Evolutionary conservation across 1,139 yeast species (phyloP).

Genomic region (Geotrichum australiense): DNA sequence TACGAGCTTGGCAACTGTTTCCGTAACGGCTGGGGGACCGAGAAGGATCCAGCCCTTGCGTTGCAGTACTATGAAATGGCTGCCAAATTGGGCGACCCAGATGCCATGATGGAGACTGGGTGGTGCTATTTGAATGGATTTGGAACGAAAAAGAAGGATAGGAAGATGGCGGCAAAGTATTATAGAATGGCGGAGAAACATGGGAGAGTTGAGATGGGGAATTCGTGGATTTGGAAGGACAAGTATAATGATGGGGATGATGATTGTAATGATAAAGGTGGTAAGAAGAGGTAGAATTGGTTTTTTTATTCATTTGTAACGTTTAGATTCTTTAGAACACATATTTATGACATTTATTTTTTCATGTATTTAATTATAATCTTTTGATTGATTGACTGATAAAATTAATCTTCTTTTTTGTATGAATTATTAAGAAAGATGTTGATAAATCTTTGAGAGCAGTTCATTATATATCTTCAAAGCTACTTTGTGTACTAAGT

Average conservation of each 20-base stretch:
- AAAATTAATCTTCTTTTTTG: too few relatives aligned
- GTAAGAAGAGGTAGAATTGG: too few relatives aligned
- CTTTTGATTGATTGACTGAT: too few relatives aligned
- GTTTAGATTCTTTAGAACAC: too few relatives aligned
- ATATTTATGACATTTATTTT: too few relatives aligned
- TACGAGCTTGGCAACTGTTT: slow-evolving; percentile 34
- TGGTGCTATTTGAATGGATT: slow-evolving; percentile 31
- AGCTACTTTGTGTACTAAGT: too few relatives aligned
- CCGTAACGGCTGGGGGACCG: slow-evolving; percentile 34
- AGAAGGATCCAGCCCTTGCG: slow-evolving; percentile 28
- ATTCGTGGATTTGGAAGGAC: slow-evolving; percentile 35
- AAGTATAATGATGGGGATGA: slow-evolving; percentile 21
- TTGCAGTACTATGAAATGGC: slow-evolving; percentile 32
- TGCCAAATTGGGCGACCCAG: slow-evolving; percentile 33
- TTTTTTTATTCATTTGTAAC: too few relatives aligned
- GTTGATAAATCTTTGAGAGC: too few relatives aligned
- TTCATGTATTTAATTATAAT: too few relatives aligned
- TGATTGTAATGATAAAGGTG: too few relatives aligned
- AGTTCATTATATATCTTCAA: too few relatives aligned
- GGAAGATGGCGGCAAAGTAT: slow-evolving; percentile 30
- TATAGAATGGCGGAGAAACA: slow-evolving; percentile 29
- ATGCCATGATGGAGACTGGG: slow-evolving; percentile 33
- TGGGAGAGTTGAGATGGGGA: slow-evolving; percentile 32
- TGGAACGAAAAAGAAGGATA: slow-evolving; percentile 31
- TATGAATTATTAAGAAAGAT: too few relatives aligned